Evolutionary conservation across 2,329 filamentous ascomycete genomes (phyloP).

Genomic region (Ophiostoma ulmi): DNA sequence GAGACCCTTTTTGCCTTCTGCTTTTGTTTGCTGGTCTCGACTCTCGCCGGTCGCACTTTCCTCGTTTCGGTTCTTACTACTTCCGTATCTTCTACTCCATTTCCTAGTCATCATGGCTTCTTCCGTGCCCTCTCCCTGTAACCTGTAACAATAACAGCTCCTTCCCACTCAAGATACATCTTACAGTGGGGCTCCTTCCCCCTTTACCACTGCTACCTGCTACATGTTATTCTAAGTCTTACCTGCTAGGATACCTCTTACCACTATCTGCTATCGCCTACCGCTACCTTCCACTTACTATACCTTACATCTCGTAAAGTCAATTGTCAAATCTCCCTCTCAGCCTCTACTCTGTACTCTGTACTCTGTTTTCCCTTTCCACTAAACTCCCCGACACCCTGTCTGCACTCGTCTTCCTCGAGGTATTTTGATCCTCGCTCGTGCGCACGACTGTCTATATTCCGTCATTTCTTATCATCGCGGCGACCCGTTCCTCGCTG

Average conservation of each 20-base stretch:
- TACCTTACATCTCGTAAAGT: constrained; percentile 8
- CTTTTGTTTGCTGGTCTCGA: background rate
- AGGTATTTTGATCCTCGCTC: background rate
- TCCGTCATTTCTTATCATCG: background rate
- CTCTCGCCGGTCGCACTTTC: background rate
- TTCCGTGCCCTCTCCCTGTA: background rate
- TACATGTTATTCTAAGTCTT: background rate
- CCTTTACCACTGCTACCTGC: constrained; percentile 8
- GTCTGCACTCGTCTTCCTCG: background rate
- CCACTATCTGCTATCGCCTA: background rate
- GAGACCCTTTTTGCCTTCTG: background rate
- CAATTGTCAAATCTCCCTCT: constrained; percentile 12
- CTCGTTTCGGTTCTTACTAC: background rate
- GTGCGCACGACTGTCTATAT: background rate
- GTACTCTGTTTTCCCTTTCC: background rate
- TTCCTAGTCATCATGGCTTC: too few species aligned
- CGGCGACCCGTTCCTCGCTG: background rate
- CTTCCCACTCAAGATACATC: background rate
- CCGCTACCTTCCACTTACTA: background rate
- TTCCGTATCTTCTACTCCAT: background rate
- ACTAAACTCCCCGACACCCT: background rate
- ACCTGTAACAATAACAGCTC: background rate
- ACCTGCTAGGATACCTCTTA: background rate
- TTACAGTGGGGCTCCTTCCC: constrained; percentile 8
- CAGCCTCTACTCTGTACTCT: background rate